A percentile compares a stretch with the other conserved stretches of the same genome.
Conservation (phyloP, 371 early-diverging fungal species). For the Lichtheimia corymbifera region DNA sequence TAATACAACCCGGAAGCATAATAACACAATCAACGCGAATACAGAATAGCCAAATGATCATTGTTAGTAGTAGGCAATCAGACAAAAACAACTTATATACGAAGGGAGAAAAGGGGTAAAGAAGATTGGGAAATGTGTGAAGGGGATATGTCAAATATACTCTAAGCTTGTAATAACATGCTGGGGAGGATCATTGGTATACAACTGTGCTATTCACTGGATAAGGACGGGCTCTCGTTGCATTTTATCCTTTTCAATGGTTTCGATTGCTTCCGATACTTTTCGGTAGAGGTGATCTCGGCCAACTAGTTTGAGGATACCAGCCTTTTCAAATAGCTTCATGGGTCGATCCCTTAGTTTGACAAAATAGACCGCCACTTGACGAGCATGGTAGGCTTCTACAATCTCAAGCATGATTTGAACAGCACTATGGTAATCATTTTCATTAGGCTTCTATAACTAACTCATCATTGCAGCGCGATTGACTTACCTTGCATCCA, state of each 20-base stretch:
- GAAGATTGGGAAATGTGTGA: too few relatives aligned
- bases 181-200: too few relatives aligned
- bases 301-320: constrained; percentile 66
- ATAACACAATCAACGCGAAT: too few relatives aligned
- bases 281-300: constrained; percentile 62
- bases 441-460: too few relatives aligned
- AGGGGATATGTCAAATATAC: too few relatives aligned
- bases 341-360: constrained; percentile 71
- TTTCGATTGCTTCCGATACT: constrained; percentile 63
- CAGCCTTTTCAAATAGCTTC: constrained; percentile 67
- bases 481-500: constrained; percentile 79
- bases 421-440: constrained; percentile 61
- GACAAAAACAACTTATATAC: too few relatives aligned
- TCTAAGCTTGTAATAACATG: too few relatives aligned
- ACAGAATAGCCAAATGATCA: too few relatives aligned
- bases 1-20: too few relatives aligned
- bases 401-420: constrained; percentile 86
- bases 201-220: neutral
- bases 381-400: constrained; percentile 72
- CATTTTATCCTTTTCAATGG: constrained; percentile 45
- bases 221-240: neutral
- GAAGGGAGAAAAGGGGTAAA: too few relatives aligned
- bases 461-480: too few relatives aligned
- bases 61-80: too few relatives aligned
- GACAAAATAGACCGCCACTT: constrained; percentile 83